Evolutionary conservation across 345 rosid species (phyloP).

Genomic region (Erodium maritimum): DNA sequence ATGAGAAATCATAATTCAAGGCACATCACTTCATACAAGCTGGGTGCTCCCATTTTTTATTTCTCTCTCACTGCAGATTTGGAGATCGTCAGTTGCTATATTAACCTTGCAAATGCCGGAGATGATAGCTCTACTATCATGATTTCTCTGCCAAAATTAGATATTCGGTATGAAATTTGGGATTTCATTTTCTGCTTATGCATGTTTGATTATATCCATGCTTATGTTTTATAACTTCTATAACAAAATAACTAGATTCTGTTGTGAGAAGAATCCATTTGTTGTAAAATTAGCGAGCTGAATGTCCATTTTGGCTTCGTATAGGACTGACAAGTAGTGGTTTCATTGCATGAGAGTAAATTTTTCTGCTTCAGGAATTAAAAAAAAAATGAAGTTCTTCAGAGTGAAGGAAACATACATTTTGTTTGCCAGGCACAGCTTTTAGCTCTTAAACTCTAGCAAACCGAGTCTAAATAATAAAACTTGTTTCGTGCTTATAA

Average conservation of each 20-base stretch:
- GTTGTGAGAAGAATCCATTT: background rate
- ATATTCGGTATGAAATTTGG: slow-evolving; percentile 38
- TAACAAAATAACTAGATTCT: background rate
- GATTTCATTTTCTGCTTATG: slow-evolving; percentile 4
- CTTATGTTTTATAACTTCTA: background rate
- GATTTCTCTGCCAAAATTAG: slow-evolving; percentile 32
- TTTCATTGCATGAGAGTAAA: background rate
- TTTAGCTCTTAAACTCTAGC: background rate
- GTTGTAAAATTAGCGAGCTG: background rate
- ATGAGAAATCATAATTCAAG: slow-evolving; percentile 10
- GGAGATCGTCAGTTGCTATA: slow-evolving; percentile 28
- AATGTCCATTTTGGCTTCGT: background rate
- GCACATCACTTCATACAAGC: slow-evolving; percentile 14
- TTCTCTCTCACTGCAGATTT: slow-evolving; percentile 41
- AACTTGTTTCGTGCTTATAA: background rate
- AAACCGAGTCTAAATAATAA: background rate
- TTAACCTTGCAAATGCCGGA: slow-evolving; percentile 64
- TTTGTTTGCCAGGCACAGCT: no score
- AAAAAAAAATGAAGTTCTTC: no score
- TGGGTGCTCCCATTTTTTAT: slow-evolving; percentile 24
- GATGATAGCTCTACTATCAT: slow-evolving; percentile 38
- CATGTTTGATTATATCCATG: background rate
- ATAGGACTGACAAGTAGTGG: background rate
- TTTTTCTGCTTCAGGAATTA: no score
- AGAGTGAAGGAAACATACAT: no score